A percentile compares a stretch with the other conserved stretches of the same genome.
Conservation (phyloP, 257 asterid genomes). For the Leptodermis oblonga region DNA sequence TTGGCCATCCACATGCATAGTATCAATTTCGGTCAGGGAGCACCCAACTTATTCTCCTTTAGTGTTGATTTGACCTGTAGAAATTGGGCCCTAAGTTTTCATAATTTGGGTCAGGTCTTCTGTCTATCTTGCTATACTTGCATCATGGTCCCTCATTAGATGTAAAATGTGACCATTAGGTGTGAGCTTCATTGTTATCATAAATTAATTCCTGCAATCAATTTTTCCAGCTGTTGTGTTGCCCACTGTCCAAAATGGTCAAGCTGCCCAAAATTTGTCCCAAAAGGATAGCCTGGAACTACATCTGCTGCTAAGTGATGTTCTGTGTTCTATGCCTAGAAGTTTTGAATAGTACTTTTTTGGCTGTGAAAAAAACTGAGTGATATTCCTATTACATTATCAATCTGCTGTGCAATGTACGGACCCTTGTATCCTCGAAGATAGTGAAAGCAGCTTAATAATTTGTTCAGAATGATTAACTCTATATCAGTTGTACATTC, state of each 20-base stretch:
- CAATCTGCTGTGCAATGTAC: neutral
- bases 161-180: conserved; percentile 23
- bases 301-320: neutral
- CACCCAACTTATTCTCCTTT: conserved; percentile 19
- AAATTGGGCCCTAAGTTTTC: conserved; percentile 30
- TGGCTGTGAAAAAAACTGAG: neutral
- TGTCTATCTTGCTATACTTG: conserved; percentile 22
- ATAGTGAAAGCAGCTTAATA: neutral
- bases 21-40: conserved; percentile 18
- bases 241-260: conserved; percentile 24
- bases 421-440: neutral
- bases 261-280: conserved; percentile 12
- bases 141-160: conserved; percentile 27
- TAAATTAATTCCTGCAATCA: conserved; percentile 27
- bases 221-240: conserved; percentile 39
- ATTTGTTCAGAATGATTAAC: neutral
- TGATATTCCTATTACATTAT: neutral
- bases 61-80: conserved; percentile 27
- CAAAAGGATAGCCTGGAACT: neutral
- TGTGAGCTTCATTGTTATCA: conserved; percentile 22
- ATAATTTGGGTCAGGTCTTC: conserved; percentile 18
- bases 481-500: neutral
- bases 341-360: neutral
- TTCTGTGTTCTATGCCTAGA: neutral
- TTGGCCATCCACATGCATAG: conserved; percentile 19